These are phyloP conservation scores for Pythium vanterpoolii DNA, from an alignment of 352 stramenopile species.

Conservation along the genomic window DNA sequence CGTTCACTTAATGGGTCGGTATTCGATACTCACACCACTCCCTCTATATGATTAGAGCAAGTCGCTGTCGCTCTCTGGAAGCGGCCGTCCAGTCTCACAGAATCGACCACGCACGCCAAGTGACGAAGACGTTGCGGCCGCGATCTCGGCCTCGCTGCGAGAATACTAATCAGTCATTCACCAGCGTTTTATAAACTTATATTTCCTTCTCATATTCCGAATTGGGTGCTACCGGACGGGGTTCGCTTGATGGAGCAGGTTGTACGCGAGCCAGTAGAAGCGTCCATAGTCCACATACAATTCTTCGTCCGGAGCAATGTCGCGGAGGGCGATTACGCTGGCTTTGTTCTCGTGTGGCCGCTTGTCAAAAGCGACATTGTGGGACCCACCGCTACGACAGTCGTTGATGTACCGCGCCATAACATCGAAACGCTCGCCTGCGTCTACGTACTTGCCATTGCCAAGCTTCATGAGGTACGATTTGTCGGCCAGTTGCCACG, in stretches of 20 bases:
- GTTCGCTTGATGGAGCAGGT: slow-evolving; percentile 55
- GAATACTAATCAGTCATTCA: slow-evolving; percentile 53
- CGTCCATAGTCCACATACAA: slow-evolving; percentile 83
- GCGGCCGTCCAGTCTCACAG: slow-evolving; percentile 22
- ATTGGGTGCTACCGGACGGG: slow-evolving; percentile 40
- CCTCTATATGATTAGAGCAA: slow-evolving; percentile 7
- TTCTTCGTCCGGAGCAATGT: slow-evolving; percentile 60
- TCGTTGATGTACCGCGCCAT: slow-evolving; percentile 82
- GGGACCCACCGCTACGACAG: slow-evolving; percentile 44
- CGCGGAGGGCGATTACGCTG: slow-evolving; percentile 51
- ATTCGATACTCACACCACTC: neutral
- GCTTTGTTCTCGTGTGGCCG: slow-evolving; percentile 41
- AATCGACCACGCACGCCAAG: slow-evolving; percentile 34
- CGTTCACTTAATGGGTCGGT: neutral
- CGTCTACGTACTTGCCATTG: slow-evolving; percentile 73
- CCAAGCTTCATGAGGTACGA: slow-evolving; percentile 82
- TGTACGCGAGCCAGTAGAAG: slow-evolving; percentile 80
- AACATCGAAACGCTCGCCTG: slow-evolving; percentile 38
- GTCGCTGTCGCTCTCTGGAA: slow-evolving; percentile 40
- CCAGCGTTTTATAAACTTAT: too few relatives aligned
- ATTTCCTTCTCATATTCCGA: neutral
- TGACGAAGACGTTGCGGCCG: slow-evolving; percentile 60
- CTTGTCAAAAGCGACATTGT: slow-evolving; percentile 82
- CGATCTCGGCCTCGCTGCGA: slow-evolving; percentile 60
- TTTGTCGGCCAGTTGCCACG: slow-evolving; percentile 63